Percentiles rank a stretch among this genome's conserved stretches.
Evolutionary conservation across 179 eudicot species (phyloP).

Genomic region (Patellifolia procumbens): DNA sequence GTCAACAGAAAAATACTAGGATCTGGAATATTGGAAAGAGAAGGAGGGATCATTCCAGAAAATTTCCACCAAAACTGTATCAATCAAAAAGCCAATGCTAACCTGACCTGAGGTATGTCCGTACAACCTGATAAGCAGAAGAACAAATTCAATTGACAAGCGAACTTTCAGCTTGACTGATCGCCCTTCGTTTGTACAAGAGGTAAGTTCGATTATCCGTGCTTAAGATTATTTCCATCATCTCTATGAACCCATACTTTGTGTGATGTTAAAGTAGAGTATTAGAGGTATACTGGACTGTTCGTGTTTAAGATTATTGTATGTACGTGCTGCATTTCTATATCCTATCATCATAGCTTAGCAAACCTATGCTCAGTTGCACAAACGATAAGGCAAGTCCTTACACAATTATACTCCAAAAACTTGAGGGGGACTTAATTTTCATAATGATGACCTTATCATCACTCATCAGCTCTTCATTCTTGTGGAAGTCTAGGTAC

Average conservation of each 20-base stretch:
- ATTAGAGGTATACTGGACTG: too few relatives aligned
- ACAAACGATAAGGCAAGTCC: not conserved
- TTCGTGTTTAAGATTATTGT: not conserved
- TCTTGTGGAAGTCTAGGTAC: not conserved
- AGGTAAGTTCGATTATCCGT: too few relatives aligned
- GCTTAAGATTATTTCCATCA: too few relatives aligned
- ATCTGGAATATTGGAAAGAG: not conserved
- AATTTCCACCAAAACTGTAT: not conserved
- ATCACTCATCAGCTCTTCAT: too few relatives aligned
- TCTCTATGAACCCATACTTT: not conserved
- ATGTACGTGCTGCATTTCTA: not conserved
- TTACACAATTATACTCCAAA: not conserved
- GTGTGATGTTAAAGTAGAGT: not conserved
- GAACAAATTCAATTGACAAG: not conserved
- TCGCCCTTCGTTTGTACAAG: too few relatives aligned
- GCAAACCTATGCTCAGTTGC: not conserved
- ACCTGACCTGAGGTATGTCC: not conserved
- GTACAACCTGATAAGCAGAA: not conserved
- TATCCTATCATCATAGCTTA: not conserved
- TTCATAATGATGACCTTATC: not conserved
- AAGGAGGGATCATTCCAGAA: not conserved
- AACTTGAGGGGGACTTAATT: not conserved
- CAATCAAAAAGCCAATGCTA: not conserved
- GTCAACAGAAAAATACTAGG: not conserved
- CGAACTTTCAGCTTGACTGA: not conserved